Evolutionary conservation across 1,284 basidiomycete species (phyloP).

Genomic region (Cerrena zonata): DNA sequence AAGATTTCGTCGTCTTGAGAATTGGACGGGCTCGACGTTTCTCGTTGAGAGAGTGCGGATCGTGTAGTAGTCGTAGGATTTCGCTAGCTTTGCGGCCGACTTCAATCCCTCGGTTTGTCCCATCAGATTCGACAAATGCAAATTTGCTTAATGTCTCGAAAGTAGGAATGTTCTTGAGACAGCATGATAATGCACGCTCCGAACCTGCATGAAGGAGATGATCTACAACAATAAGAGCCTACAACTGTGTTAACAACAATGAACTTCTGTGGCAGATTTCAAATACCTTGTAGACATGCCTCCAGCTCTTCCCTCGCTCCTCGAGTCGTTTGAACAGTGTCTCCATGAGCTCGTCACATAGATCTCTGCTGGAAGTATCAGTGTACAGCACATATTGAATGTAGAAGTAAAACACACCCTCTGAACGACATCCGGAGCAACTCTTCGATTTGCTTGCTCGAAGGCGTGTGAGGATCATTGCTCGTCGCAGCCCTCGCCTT

Average conservation of each 20-base stretch:
- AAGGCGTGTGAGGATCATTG: constrained; percentile 96
- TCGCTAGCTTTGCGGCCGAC: constrained; percentile 97
- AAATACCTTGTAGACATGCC: constrained; percentile 93
- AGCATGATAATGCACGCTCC: constrained; percentile 95
- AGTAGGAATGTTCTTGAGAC: constrained; percentile 92
- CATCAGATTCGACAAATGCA: constrained; percentile 89
- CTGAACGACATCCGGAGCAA: constrained; percentile 93
- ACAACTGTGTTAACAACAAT: constrained; percentile 2
- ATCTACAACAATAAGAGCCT: constrained; percentile 90
- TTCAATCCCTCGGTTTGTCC: constrained; percentile 92
- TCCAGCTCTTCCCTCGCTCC: constrained; percentile 99
- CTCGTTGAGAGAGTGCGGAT: constrained; percentile 75
- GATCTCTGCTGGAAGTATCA: constrained; percentile 49
- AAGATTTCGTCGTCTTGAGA: not conserved
- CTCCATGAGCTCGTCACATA: constrained; percentile 99
- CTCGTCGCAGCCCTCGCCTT: constrained; percentile 95
- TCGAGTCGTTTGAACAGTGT: constrained; percentile 97
- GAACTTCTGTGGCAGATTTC: too few relatives aligned
- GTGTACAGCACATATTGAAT: not conserved
- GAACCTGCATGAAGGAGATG: constrained; percentile 93
- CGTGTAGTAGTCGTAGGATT: constrained; percentile 86
- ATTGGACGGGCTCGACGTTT: constrained; percentile 63
- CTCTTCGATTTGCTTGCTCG: constrained; percentile 96
- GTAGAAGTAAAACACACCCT: constrained; percentile 59
- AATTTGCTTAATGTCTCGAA: constrained; percentile 99